These are phyloP conservation scores for Yarrowia bubula DNA, from an alignment of 805 yeast species.

Conservation along the genomic window DNA sequence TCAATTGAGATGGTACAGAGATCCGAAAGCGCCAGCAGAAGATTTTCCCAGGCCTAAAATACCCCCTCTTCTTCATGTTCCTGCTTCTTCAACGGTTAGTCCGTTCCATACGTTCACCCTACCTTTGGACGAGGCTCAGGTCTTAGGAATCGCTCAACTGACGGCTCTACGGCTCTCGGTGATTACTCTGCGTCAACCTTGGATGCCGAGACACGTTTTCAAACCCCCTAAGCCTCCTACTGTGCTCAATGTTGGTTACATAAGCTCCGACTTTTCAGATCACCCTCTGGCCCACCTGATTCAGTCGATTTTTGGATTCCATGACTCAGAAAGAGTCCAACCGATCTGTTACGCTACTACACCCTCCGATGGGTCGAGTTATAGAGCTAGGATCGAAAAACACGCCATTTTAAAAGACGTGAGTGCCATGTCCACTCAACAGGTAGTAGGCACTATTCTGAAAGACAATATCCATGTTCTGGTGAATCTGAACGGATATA, in stretches of 20 bases:
- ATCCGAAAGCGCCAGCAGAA: background rate
- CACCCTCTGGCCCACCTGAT: slow-evolving; percentile 41
- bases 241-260: slow-evolving; percentile 36
- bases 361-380: slow-evolving; percentile 35
- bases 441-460: slow-evolving; percentile 34
- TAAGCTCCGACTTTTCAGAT: slow-evolving; percentile 39
- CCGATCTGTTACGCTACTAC: slow-evolving; percentile 38
- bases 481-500: slow-evolving; percentile 40
- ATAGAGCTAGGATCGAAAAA: slow-evolving; percentile 13
- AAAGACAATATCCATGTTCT: slow-evolving; percentile 38
- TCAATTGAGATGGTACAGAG: background rate
- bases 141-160: slow-evolving; percentile 34
- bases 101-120: slow-evolving; percentile 41
- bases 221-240: slow-evolving; percentile 39
- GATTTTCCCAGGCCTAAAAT: background rate
- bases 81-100: slow-evolving; percentile 37
- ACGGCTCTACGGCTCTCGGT: slow-evolving; percentile 36
- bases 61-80: slow-evolving; percentile 29
- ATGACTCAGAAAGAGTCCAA: slow-evolving; percentile 31
- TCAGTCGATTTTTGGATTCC: slow-evolving; percentile 40
- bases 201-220: slow-evolving; percentile 36
- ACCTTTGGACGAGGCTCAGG: slow-evolving; percentile 34
- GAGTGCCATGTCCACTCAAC: slow-evolving; percentile 33
- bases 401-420: slow-evolving; percentile 31
- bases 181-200: slow-evolving; percentile 32